phyloP scores from a whole-genome alignment of 345 rosid species.

The Bruguiera parviflora region DNA sequence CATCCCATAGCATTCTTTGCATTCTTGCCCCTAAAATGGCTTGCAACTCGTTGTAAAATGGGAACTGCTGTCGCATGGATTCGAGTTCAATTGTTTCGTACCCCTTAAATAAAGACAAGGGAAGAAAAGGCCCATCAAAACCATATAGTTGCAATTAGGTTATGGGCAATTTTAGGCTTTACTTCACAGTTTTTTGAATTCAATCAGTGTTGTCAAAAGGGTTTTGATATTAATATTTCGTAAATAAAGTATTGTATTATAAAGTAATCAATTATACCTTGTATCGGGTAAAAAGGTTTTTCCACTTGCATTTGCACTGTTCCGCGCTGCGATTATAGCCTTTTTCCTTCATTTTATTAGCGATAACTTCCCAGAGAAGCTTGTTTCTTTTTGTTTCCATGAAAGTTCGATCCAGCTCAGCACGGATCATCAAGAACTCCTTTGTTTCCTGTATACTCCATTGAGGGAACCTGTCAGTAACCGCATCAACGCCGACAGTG shows the following conservation, averaged over 20 bases:
- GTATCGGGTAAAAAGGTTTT: constrained; percentile 91
- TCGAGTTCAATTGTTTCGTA: constrained; percentile 82
- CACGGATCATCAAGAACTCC: constrained; percentile 74
- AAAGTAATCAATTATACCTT: constrained; percentile 46
- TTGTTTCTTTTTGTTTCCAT: constrained; percentile 97
- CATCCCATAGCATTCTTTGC: constrained; percentile 74
- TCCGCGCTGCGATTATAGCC: constrained; percentile 86
- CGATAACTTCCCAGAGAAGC: constrained; percentile 79
- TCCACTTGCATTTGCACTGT: constrained; percentile 99
- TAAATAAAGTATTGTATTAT: too few species aligned
- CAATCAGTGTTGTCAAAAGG: too few species aligned
- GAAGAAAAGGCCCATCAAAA: neutral
- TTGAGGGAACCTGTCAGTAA: constrained; percentile 84
- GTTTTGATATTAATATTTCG: too few species aligned
- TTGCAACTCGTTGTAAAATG: constrained; percentile 76
- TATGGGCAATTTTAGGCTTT: too few species aligned
- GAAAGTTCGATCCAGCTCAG: constrained; percentile 78
- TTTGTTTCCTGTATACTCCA: constrained; percentile 89
- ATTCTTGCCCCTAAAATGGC: constrained; percentile 57
- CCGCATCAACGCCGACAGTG: constrained; percentile 37
- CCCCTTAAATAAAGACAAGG: constrained; percentile 48
- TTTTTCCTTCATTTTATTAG: constrained; percentile 71
- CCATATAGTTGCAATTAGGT: too few species aligned
- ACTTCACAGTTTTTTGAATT: too few species aligned
- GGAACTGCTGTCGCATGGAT: constrained; percentile 72